Evolutionary conservation across 441 rosid species (phyloP), one percentile per base, ranked within the genome.

Genomic region (Geranium incanum): DNA sequence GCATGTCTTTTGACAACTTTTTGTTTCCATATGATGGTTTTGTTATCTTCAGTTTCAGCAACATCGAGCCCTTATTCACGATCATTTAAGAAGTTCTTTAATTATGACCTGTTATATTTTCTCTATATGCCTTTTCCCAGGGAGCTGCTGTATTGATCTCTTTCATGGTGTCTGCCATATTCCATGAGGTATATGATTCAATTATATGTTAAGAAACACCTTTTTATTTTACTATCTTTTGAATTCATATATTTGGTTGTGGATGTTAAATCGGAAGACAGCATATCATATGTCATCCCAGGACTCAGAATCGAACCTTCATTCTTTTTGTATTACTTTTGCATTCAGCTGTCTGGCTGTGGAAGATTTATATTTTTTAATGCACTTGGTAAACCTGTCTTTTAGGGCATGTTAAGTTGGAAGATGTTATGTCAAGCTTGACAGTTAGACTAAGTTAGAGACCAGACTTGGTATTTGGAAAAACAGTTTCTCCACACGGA

Each of bases 91-190:
- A 43, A 45, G 52, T 9, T 45, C 52, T 45, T 45, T 45, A 38
- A 38, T 38, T 38, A 38, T 38, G 43, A 8, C 11, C 13, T 18
- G 18, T 62, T 5, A 62, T 19, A 62, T 55, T 67, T 18, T 65
- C 23, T 38, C 43, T 38, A 3, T 41, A 18, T 48, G 16, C 38
- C 12, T 72, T 80, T 68, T 48, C 79, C 73, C 86, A 93, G 98
- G 86, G 78, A 64, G 82, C 77, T 21, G 91, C 99, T 5, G 1
- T 93, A 63, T 7, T 93, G 71, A 75, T 91, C 76, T 75, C 88
- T 57, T 95, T 95, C 86, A 75, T 88, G 11, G 95, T 93, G 72
- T 95, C 99, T 63, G 97, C 98, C 50, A 76, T 87, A 70, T 95
- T 95, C 81, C 99, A 95, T 39, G 99, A 95, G 98, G 98, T 95